Conservation (phyloP, 1,284 basidiomycete species). For the Rhodotorula sp. region DNA sequence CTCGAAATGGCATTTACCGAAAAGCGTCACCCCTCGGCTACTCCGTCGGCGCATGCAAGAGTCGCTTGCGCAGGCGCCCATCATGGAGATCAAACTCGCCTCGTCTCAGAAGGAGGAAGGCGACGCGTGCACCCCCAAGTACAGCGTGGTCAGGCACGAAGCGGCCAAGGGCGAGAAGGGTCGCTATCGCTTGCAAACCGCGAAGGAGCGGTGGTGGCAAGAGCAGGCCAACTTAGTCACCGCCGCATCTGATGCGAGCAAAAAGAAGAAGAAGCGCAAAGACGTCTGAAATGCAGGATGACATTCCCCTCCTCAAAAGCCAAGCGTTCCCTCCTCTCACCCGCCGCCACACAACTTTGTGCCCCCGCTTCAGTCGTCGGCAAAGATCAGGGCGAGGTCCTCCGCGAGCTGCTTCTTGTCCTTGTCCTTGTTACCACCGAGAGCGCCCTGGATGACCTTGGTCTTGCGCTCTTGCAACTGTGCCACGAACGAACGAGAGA, state of each 20-base stretch:
- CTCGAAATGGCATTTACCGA: conserved; percentile 37
- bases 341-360: too few species aligned
- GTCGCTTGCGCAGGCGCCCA: conserved; percentile 26
- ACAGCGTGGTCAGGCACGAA: conserved; percentile 3
- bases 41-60: conserved; percentile 31
- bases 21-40: conserved; percentile 33
- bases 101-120: background rate
- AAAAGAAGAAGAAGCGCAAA: conserved; percentile 2
- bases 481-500: background rate
- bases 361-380: conserved; percentile 9
- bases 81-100: conserved; percentile 10
- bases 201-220: conserved; percentile 20
- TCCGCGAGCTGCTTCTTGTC: conserved; percentile 37
- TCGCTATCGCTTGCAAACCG: background rate
- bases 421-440: conserved; percentile 39
- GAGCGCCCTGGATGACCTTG: conserved; percentile 40
- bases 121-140: background rate
- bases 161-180: conserved; percentile 15
- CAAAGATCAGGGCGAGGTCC: conserved; percentile 38
- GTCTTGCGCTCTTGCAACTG: conserved; percentile 44
- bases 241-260: background rate
- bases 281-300: background rate
- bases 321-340: too few species aligned
- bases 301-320: background rate
- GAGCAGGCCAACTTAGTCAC: background rate